These are phyloP conservation scores for Globisporangium yorkense DNA, from an alignment of 352 stramenopile species.

Conservation along the genomic window DNA sequence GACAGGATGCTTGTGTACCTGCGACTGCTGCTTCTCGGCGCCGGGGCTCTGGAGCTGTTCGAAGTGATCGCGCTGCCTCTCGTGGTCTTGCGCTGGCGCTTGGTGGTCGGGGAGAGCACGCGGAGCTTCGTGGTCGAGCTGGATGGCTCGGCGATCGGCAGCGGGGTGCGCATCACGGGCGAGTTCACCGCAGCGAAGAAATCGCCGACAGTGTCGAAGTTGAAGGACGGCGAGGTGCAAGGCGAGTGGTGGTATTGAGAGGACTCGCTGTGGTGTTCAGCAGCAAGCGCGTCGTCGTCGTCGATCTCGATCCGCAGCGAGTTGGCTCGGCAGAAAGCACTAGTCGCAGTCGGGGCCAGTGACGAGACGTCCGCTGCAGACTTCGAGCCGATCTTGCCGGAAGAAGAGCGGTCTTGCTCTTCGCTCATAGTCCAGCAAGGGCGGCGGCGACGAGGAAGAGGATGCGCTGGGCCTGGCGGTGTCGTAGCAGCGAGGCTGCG, in stretches of 20 bases:
- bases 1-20: constrained; percentile 14
- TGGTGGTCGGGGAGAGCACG: constrained; percentile 10
- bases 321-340: not conserved
- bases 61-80: not conserved
- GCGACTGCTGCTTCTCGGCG: not conserved
- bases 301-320: constrained; percentile 10
- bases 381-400: not conserved
- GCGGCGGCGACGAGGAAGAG: not conserved
- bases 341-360: not conserved
- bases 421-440: constrained; percentile 12
- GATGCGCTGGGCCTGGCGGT: too few relatives aligned
- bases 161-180: not conserved
- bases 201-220: constrained; percentile 9
- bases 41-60: not conserved
- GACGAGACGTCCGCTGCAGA: not conserved
- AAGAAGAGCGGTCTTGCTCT: not conserved
- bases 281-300: not conserved
- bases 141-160: not conserved
- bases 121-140: not conserved
- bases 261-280: not conserved
- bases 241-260: constrained; percentile 4
- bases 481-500: too few relatives aligned
- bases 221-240: constrained; percentile 12
- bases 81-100: constrained; percentile 9
- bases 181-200: constrained; percentile 13